Percentiles rank a stretch among this genome's conserved stretches.
phyloP scores from a whole-genome alignment of 2,329 filamentous ascomycete species.

The Didymella pomorum region DNA sequence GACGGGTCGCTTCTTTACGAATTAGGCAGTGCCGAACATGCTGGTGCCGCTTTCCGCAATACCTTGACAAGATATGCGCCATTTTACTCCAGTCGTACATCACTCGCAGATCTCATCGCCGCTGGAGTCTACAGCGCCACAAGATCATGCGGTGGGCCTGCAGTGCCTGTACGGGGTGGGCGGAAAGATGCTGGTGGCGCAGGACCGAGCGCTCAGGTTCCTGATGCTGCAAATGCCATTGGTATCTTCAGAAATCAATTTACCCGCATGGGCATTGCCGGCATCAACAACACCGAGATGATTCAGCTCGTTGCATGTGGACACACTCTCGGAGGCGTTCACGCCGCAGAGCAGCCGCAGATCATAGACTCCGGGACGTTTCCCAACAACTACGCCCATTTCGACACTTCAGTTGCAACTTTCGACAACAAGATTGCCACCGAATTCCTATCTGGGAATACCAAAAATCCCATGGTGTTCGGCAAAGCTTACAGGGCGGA shows the following conservation, averaged over 20 bases:
- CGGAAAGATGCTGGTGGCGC: slow-evolving; percentile 62
- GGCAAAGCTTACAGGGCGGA: slow-evolving; percentile 54
- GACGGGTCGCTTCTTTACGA: slow-evolving; percentile 70
- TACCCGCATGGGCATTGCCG: slow-evolving; percentile 64
- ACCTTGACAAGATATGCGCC: slow-evolving; percentile 58
- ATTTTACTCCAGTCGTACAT: slow-evolving; percentile 61
- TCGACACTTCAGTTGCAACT: slow-evolving; percentile 54
- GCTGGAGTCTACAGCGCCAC: slow-evolving; percentile 66
- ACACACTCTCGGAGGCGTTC: slow-evolving; percentile 68
- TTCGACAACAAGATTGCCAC: slow-evolving; percentile 67
- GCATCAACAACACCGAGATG: slow-evolving; percentile 58
- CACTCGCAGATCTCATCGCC: slow-evolving; percentile 66
- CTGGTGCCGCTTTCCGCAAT: slow-evolving; percentile 61
- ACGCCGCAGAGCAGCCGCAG: slow-evolving; percentile 61
- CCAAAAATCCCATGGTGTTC: slow-evolving; percentile 64
- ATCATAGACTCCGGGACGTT: slow-evolving; percentile 59
- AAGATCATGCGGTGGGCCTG: slow-evolving; percentile 66
- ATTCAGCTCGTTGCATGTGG: slow-evolving; percentile 68
- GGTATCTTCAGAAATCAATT: slow-evolving; percentile 64
- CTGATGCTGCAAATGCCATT: slow-evolving; percentile 64
- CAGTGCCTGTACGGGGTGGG: slow-evolving; percentile 62
- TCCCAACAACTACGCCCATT: slow-evolving; percentile 43
- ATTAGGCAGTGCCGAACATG: slow-evolving; percentile 63
- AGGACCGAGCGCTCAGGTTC: slow-evolving; percentile 61
- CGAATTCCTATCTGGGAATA: slow-evolving; percentile 64